phyloP scores from a whole-genome alignment of 1,284 basidiomycete genomes.

The Malassezia furfur region DNA sequence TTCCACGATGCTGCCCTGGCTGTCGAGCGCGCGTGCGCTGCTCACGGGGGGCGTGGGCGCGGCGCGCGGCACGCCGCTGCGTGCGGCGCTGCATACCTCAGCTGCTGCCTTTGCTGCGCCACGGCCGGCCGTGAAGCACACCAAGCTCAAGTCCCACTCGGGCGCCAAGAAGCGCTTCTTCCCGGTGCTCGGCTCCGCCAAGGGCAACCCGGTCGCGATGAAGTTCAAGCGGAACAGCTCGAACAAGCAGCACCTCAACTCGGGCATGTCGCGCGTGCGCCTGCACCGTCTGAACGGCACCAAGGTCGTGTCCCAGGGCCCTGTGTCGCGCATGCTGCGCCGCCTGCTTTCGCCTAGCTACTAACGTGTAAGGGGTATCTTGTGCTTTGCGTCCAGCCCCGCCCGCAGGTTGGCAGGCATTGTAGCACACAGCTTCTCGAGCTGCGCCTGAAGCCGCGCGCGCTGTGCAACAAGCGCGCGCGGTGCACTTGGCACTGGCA shows the following conservation, averaged over 20 bases:
- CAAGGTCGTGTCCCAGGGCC: constrained; percentile 23
- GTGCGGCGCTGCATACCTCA: not conserved
- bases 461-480: constrained; percentile 8
- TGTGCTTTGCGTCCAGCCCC: constrained; percentile 3
- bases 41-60: not conserved
- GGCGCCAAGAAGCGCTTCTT: constrained; percentile 37
- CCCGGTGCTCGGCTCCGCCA: constrained; percentile 23
- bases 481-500: no score
- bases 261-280: constrained; percentile 30
- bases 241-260: constrained; percentile 37
- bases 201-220: constrained; percentile 22
- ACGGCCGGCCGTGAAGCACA: not conserved
- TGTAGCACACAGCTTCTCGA: constrained; percentile 15
- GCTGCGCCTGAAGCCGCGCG: constrained; percentile 11
- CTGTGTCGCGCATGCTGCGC: constrained; percentile 27
- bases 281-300: constrained; percentile 30
- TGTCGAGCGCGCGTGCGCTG: not conserved
- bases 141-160: constrained; percentile 32
- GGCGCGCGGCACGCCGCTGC: not conserved
- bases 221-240: constrained; percentile 28
- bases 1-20: not conserved
- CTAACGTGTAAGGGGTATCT: constrained; percentile 4
- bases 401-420: constrained; percentile 28
- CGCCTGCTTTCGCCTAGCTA: constrained; percentile 33
- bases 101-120: not conserved